These are phyloP conservation scores for Dunaliella sp. DNA, from an alignment of 139 green algal species.

Conservation along the genomic window DNA sequence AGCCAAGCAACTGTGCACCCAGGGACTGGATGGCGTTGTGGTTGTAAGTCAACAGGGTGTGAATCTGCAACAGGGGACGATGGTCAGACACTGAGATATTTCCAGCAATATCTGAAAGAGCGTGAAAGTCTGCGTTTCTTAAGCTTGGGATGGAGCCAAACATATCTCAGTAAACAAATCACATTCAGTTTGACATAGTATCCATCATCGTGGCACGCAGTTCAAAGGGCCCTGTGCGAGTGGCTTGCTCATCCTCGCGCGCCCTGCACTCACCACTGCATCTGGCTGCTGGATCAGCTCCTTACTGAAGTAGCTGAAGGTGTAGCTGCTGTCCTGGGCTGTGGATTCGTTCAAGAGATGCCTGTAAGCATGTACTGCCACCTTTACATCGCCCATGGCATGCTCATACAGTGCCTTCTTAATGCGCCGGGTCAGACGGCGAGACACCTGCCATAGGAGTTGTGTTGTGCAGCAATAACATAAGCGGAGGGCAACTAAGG, in stretches of 20 bases:
- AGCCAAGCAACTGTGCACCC: conserved; percentile 26
- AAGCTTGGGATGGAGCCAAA: no score
- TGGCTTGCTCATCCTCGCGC: no score
- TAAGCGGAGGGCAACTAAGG: background rate
- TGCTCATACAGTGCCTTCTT: conserved; percentile 28
- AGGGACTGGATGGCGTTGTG: conserved; percentile 23
- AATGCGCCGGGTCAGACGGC: conserved; percentile 46
- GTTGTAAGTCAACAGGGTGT: conserved; percentile 34
- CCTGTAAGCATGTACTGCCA: conserved; percentile 52
- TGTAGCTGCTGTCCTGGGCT: conserved; percentile 47
- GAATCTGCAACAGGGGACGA: conserved; percentile 22
- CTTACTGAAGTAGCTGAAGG: conserved; percentile 46
- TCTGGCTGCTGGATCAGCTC: conserved; percentile 54
- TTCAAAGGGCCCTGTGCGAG: no score
- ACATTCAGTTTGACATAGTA: no score
- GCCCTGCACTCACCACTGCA: conserved; percentile 42
- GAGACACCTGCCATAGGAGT: conserved; percentile 51
- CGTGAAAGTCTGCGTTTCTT: no score
- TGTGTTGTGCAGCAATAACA: no score
- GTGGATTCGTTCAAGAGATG: conserved; percentile 37
- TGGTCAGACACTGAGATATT: background rate
- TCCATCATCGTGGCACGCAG: no score
- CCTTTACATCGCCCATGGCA: conserved; percentile 45
- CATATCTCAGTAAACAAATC: no score
- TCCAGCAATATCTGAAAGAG: no score